Evolutionary conservation across 306 rosid species (phyloP), one percentile per base, ranked within the genome.

Genomic region (Lathyrus oleraceus): DNA sequence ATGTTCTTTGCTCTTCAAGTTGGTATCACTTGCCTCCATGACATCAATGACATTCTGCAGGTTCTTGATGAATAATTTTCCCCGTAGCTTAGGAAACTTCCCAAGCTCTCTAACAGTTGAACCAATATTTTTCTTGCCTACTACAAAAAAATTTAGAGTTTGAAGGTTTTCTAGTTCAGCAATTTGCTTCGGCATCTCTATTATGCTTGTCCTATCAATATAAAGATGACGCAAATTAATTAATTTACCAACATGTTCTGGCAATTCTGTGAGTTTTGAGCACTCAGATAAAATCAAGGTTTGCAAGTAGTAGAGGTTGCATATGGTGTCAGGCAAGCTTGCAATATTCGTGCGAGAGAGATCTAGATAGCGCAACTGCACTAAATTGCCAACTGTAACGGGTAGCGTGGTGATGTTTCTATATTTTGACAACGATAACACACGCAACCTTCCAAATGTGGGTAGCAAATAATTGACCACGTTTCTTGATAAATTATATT

Each of bases 331-430:
- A 4, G 71, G 71, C 43, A 65, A 27, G 8, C 58, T 45, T 45
- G 28, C 4, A 27, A 65, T 27, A 9, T 3, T 0, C 5, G 44
- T 45, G n/a, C 0, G 1, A 11, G 70, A 65, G 3, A 65, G 43
- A 15, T 65, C 15, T 10, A 65, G 42, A 45, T 65, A 65, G 1
- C 57, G 64, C 64, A 69, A 69, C 1, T 53, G 64, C 6, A 53
- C 38, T 6, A 69, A 21, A 38, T 5, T 68, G 9, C 70, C 70
- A 10, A 66, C 28, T 47, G 71, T 45, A 15, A n/a, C 16, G 5
- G 59, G 59, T 3, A 66, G 27, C 12, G 0, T 1, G 6, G 44
- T 27, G 27, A 66, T 15, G 21, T 47, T 66, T 5, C 0, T 0
- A 32, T 66, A 66, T 1, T 2, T 16, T 15, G 43, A 27, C 6